Conservation (phyloP, 116 monocot genomes). For the Iris pallida region DNA sequence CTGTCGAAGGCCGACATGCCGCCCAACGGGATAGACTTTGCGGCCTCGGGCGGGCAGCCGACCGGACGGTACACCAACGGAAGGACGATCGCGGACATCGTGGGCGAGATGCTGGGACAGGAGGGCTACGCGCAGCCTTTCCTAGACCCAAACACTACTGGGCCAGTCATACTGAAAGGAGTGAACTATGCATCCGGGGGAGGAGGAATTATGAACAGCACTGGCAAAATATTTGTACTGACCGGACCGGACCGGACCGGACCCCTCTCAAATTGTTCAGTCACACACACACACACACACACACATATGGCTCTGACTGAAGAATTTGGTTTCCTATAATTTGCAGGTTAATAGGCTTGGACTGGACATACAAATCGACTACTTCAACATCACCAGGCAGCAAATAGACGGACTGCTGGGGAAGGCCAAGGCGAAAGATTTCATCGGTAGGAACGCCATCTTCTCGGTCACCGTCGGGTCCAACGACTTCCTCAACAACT, state of each 20-base stretch:
- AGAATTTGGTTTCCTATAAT: background rate
- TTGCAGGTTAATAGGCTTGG: conserved; percentile 51
- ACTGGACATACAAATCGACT: conserved; percentile 62
- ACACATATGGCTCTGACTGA: no score
- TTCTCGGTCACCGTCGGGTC: conserved; percentile 65
- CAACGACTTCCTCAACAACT: conserved; percentile 78
- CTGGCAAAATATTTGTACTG: conserved; percentile 87
- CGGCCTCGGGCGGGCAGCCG: conserved; percentile 53
- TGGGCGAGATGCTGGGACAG: conserved; percentile 47
- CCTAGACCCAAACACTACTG: conserved; percentile 68
- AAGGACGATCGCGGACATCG: conserved; percentile 69
- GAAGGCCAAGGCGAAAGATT: conserved; percentile 31
- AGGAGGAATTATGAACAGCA: conserved; percentile 77
- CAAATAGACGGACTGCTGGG: conserved; percentile 48
- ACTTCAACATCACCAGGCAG: conserved; percentile 57
- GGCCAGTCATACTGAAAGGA: conserved; percentile 50
- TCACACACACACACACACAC: no score
- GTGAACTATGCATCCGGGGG: conserved; percentile 94
- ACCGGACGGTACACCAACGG: conserved; percentile 84
- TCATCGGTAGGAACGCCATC: conserved; percentile 37
- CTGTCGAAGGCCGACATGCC: conserved; percentile 37
- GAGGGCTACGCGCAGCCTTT: conserved; percentile 53
- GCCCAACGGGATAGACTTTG: conserved; percentile 76
- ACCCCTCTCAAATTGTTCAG: no score
- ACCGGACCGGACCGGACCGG: no score